Base-by-base conservation (phyloP, 805 yeast species). In the Teunomyces lycoperdinae region DNA sequence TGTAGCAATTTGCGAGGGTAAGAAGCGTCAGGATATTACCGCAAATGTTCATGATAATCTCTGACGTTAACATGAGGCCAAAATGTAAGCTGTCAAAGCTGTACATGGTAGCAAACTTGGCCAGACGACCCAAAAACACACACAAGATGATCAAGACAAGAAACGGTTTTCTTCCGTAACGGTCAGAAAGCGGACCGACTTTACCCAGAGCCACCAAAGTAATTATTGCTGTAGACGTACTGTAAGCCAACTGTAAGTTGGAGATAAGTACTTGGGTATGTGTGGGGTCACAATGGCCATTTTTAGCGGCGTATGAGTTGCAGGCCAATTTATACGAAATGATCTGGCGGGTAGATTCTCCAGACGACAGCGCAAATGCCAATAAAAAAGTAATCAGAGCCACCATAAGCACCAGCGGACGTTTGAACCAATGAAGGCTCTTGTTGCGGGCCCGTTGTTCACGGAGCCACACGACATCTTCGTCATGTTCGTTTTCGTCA, bases 1-100 rank as follows among this genome's bases (percentile, higher is more conserved):
- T 74, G 59, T 88, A 89, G 50, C 91, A 80, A 58, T 84, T 84
- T 9, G 81, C 68, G 28, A 85, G 66, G 8, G 85, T 79, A 44
- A 85, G 57, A 30, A 84, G 56, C 5, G 83, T 74, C 50, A 80
- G 64, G 7, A 77, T 43, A 0, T 89, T 85, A 20, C 96, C 96
- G n/a, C 84, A 78, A 3, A 77, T 45, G 24, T 81, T 73, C 28
- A 73, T 75, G 1, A 84, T 31, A 1, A 77, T 49, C 10, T 74
- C 74, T 2, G 79, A 67, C 0, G 74, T 30, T 1, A 85, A 62
- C 51, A 81, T 70, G 27, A 60, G 50, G 9, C 52, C 49, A 29
- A 74, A 64, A 26, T 65, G 61, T 48, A 77, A 72, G 30, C 52
- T 49, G 10, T 54, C 50, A 24, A 45, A 68, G 14, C 56, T 47